A percentile compares a stretch with the other conserved stretches of the same genome.
phyloP scores from a whole-genome alignment of 2,329 filamentous ascomycete genomes.

The Cercospora zeae-maydis region DNA sequence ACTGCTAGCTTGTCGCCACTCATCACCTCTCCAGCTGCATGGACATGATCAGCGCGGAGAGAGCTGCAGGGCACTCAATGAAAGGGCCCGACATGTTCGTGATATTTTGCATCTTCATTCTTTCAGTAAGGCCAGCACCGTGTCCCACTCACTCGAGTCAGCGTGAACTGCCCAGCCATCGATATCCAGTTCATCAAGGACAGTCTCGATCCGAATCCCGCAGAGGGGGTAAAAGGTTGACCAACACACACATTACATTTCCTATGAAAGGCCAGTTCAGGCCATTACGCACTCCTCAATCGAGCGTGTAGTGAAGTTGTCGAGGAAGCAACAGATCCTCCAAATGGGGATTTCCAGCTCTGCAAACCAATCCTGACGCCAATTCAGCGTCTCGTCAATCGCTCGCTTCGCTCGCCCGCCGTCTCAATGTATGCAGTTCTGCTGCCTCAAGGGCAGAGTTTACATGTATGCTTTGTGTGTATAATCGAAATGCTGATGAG shows the following conservation, averaged over 20 bases:
- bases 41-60: not conserved
- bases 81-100: not conserved
- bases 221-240: not conserved
- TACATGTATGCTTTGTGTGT: not conserved
- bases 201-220: not conserved
- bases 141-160: not conserved
- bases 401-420: not conserved
- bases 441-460: constrained; percentile 11
- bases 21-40: not conserved
- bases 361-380: not conserved
- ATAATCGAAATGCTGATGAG: not conserved
- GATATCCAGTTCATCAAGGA: not conserved
- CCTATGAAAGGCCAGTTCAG: not conserved
- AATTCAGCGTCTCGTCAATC: not conserved
- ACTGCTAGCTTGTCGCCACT: not conserved
- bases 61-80: not conserved
- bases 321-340: not conserved
- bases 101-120: not conserved
- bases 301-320: not conserved
- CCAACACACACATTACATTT: constrained; percentile 4
- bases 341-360: not conserved
- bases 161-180: not conserved
- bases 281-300: not conserved
- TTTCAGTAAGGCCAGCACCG: not conserved
- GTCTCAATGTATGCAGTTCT: constrained; percentile 12